Base-by-base conservation (phyloP, 805 yeast species). In the Hanseniaspora taiwanica region DNA sequence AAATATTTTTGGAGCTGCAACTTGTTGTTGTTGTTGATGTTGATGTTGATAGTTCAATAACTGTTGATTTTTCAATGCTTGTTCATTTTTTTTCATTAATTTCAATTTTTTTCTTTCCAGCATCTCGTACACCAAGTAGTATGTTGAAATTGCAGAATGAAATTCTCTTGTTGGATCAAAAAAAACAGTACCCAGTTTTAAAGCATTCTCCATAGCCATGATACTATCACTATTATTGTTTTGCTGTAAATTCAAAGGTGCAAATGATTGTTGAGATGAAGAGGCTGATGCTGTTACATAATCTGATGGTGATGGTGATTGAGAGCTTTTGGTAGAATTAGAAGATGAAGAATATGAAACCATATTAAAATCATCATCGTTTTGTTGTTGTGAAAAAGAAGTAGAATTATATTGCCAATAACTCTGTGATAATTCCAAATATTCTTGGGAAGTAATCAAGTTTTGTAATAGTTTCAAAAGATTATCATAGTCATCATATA, bases 61-160 rank as follows among this genome's bases (percentile, higher is more conserved):
- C 21, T 40, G 47, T 27, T 46, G n/a, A 23, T 43, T 45, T 10
- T 32, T 36, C 37, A 39, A 42, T 20, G 39, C 42, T 25, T 40
- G 47, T 27, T 46, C 50, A 18, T 23, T 14, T 42, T 48, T 52
- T 43, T 54, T 53, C 43, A 52, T 58, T 38, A 50, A 40, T 59
- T 79, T 77, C 6, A 77, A 74, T 48, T 62, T 64, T 60, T 78
- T 79, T 42, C 95, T 71, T 52, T 72, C 76, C 46, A 70, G 55
- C 80, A 84, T 82, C 61, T 91, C 98, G 40, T 75, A 78, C 14
- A 86, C 94, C 47, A 91, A 68, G 53, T 74, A 80, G 56, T 91
- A 91, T 29, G 89, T 79, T 6, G 95, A 84, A 10, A 89, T 63
- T 46, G 87, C 66, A 0, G 98, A 97, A 60, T 87, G 94, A 58